Evolutionary conservation across 176 grass and related monocot genomes (phyloP).

Genomic region (Oryza nivara): DNA sequence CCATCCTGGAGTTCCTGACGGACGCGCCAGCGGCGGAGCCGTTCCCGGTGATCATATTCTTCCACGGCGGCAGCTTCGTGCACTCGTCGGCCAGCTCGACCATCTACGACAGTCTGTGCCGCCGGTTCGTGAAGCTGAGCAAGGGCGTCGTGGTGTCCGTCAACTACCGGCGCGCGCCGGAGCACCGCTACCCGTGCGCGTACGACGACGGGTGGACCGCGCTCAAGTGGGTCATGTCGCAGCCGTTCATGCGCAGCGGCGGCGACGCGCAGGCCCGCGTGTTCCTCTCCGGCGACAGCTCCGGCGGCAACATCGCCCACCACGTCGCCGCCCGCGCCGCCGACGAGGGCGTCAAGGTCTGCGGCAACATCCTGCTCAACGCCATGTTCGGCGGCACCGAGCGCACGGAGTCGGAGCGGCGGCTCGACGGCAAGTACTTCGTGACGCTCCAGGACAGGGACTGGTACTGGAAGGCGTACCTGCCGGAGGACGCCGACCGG

Average conservation of each 20-base stretch:
- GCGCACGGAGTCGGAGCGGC: constrained; percentile 80
- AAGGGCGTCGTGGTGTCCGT: constrained; percentile 81
- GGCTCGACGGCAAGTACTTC: constrained; percentile 93
- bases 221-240: constrained; percentile 74
- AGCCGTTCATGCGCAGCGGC: constrained; percentile 77
- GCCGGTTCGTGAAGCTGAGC: constrained; percentile 75
- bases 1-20: constrained; percentile 64
- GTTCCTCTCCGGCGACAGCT: constrained; percentile 95
- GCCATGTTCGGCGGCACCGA: constrained; percentile 88
- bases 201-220: constrained; percentile 93
- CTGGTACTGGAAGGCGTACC: constrained; percentile 99
- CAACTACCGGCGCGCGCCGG: constrained; percentile 87
- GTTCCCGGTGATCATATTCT: constrained; percentile 97
- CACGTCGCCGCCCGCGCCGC: constrained; percentile 85
- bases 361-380: constrained; percentile 89
- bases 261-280: constrained; percentile 49
- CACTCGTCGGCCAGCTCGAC: constrained; percentile 77
- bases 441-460: constrained; percentile 96
- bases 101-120: constrained; percentile 90
- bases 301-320: constrained; percentile 96
- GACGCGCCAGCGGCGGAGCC: constrained; percentile 58
- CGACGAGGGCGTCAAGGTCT: constrained; percentile 69
- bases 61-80: constrained; percentile 96
- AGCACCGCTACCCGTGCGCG: constrained; percentile 86
- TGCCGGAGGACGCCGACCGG: constrained; percentile 85